phyloP scores from a whole-genome alignment of 139 green algal species.

The Chlamydomonas incerta region DNA sequence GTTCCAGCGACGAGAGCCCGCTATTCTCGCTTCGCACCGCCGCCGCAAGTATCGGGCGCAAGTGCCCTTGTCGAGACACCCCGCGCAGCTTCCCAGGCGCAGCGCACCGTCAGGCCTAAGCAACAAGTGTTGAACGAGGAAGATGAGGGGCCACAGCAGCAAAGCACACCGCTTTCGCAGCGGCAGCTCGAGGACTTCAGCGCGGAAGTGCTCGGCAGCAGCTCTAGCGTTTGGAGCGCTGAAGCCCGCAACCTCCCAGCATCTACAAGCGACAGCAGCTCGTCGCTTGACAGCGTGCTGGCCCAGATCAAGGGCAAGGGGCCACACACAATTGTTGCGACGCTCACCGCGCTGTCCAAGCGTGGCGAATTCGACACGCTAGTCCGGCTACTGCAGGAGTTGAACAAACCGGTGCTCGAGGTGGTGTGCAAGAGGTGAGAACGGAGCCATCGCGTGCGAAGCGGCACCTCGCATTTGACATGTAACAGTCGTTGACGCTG shows the following conservation, averaged over 20 bases:
- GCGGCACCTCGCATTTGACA: not conserved
- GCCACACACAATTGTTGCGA: not conserved
- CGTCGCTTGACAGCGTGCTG: not conserved
- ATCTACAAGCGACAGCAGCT: slow-evolving; percentile 1
- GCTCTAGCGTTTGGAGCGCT: slow-evolving; percentile 25
- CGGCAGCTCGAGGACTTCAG: slow-evolving; percentile 13
- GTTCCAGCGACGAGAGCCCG: slow-evolving; percentile 13
- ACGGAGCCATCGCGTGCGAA: too few species aligned
- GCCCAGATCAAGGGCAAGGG: not conserved
- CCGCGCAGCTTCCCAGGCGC: not conserved
- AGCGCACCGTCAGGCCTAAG: too few species aligned
- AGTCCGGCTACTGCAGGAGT: slow-evolving; percentile 15
- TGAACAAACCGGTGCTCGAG: not conserved
- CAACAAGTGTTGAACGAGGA: too few species aligned
- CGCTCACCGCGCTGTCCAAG: not conserved
- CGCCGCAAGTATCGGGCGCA: not conserved
- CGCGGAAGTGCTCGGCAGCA: not conserved
- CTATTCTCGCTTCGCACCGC: slow-evolving; percentile 10
- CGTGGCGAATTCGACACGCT: not conserved
- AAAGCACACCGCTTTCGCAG: not conserved
- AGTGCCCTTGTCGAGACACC: too few species aligned
- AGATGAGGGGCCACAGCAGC: not conserved
- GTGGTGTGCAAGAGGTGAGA: not conserved
- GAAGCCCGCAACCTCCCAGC: not conserved
- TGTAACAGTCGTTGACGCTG: not conserved